Evolutionary conservation across 2,329 filamentous ascomycete species (phyloP), one percentile per base, ranked within the genome.

Genomic region (Diaporthe sp.): DNA sequence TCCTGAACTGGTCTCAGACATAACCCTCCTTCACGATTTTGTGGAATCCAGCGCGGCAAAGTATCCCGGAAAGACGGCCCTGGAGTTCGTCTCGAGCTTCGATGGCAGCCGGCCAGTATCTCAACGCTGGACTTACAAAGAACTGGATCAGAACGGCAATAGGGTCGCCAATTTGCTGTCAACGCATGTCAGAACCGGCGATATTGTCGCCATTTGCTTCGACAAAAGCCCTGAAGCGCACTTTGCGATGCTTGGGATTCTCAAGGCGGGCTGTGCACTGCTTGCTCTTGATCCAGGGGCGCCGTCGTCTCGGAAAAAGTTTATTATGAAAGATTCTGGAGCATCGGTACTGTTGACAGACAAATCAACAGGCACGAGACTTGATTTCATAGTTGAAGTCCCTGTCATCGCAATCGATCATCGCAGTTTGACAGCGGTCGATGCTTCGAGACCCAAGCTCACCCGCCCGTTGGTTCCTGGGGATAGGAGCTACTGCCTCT

Each of bases 141-240:
- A 96, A 76, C 86, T 98, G 0, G 85, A 98, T 78, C 81, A 87
- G 0, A 89, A 92, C 78, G 94, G 93, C 0, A 96, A 97, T 79
- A 89, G 88, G 77, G 88, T 97, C 22, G 94, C 94, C 0, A 88
- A 93, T 72, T 81, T 96, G 17, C 85, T 98, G 1, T 81, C 86
- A 1, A 78, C 82, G 0, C 82, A 87, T 28, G 88, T 91, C 0
- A 77, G 81, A 0, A 86, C 89, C 0, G 93, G 94, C 0, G 86
- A 85, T 37, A 91, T 96, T 6, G 87, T 98, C 31, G 94, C 92
- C 0, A 88, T 96, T 12, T 95, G 94, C 80, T 97, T 97, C 79
- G 92, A 95, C 74, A 98, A 98, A 81, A 96, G 93, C 76, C 92
- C 95, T 0, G 93, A 96, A 80, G 95, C 95, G 0, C 96, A 94